phyloP scores from a whole-genome alignment of 164 flowering plant species.

The Platanus orientalis region DNA sequence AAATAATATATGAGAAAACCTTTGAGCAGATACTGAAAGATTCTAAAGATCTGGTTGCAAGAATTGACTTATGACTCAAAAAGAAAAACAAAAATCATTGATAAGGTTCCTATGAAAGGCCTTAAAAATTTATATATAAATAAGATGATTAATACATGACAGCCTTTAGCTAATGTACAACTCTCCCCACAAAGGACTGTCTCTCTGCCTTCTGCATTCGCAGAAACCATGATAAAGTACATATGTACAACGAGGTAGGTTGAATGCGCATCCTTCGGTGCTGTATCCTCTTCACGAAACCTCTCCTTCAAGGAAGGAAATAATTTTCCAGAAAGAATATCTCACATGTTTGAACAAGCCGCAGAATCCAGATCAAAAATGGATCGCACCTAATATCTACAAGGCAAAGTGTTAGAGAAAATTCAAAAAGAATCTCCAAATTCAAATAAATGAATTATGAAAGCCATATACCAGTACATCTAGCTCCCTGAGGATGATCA shows the following conservation, averaged over 20 bases:
- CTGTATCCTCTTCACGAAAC: constrained; percentile 3
- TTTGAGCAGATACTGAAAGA: neutral
- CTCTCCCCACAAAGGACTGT: constrained; percentile 18
- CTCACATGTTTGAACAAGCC: constrained; percentile 21
- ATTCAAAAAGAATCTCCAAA: neutral
- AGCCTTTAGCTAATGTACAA: constrained; percentile 29
- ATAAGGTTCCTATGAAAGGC: neutral
- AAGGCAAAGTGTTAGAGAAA: neutral
- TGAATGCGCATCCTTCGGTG: constrained; percentile 1
- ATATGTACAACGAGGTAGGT: constrained; percentile 34
- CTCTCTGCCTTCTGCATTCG: constrained; percentile 32
- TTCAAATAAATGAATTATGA: neutral
- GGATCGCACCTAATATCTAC: constrained; percentile 18
- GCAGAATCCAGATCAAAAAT: constrained; percentile 24
- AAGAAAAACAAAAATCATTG: neutral
- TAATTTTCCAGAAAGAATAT: constrained; percentile 12
- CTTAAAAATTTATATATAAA: constrained; percentile 19
- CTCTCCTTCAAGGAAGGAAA: constrained; percentile 2
- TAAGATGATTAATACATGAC: constrained; percentile 18
- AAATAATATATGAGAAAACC: no score
- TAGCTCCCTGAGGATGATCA: constrained; percentile 18
- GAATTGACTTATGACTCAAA: neutral
- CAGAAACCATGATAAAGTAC: constrained; percentile 31
- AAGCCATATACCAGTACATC: constrained; percentile 14
- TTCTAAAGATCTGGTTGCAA: neutral